Conservation (phyloP, 208 protist genomes). For the Wallacemonas rigidus region DNA sequence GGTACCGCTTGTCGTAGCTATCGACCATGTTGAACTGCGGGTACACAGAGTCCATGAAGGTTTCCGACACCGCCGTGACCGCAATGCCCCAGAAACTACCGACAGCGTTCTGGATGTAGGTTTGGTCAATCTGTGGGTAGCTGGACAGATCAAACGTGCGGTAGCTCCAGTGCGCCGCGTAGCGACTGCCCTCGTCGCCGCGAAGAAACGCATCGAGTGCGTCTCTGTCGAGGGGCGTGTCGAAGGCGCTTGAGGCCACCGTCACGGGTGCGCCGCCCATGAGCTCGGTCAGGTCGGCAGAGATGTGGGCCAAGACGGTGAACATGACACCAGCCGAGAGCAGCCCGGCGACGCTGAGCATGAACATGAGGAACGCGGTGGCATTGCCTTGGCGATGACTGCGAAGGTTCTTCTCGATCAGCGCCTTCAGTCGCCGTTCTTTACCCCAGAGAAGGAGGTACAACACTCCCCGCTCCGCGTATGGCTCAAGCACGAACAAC, state of each 20-base stretch:
- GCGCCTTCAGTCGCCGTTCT: conserved; percentile 60
- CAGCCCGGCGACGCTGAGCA: conserved; percentile 87
- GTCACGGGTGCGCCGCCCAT: conserved; percentile 58
- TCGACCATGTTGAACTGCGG: conserved; percentile 55
- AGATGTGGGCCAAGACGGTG: conserved; percentile 44
- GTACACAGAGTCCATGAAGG: conserved; percentile 65
- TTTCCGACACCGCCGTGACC: conserved; percentile 45
- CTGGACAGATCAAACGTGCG: conserved; percentile 47
- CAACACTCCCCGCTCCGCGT: conserved; percentile 64
- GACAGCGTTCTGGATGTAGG: conserved; percentile 38
- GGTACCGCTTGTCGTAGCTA: conserved; percentile 31
- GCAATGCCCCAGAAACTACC: conserved; percentile 26
- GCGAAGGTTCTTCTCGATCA: conserved; percentile 92
- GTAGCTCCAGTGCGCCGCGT: conserved; percentile 67
- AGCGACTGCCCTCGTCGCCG: conserved; percentile 17
- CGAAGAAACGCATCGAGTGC: conserved; percentile 54
- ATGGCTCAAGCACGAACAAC: conserved; percentile 71
- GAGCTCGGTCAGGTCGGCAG: conserved; percentile 45
- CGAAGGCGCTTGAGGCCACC: conserved; percentile 38
- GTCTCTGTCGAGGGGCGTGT: conserved; percentile 43
- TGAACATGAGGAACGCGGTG: conserved; percentile 96
- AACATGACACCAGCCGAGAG: conserved; percentile 89
- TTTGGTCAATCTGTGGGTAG: conserved; percentile 70
- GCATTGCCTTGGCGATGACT: conserved; percentile 86
- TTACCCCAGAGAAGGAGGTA: conserved; percentile 87